Conservation (phyloP, 2,329 filamentous ascomycete genomes). For the Colletotrichum cordylinicola region DNA sequence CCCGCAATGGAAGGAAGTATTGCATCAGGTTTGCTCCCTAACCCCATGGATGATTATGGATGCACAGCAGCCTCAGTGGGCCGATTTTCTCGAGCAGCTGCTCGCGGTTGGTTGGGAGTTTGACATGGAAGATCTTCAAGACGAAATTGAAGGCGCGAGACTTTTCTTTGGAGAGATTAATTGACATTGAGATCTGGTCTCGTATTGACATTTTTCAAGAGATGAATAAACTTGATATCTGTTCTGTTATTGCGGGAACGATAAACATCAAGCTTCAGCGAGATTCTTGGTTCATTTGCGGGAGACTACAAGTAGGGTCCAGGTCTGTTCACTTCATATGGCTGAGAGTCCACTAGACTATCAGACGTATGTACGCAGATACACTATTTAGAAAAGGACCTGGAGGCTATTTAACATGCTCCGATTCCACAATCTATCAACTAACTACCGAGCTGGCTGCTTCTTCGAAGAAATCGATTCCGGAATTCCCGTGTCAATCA, state of each 20-base stretch:
- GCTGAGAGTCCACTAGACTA: too few species aligned
- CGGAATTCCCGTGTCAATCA: too few species aligned
- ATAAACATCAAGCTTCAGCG: neutral
- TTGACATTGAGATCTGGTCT: neutral
- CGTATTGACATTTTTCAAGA: neutral
- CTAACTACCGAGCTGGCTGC: too few species aligned
- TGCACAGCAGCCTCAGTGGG: neutral
- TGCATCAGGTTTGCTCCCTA: neutral
- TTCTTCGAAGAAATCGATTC: too few species aligned
- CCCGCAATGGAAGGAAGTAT: neutral
- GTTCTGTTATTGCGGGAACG: neutral
- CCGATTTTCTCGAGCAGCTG: neutral
- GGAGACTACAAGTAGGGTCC: neutral
- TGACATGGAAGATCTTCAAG: neutral
- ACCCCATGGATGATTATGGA: neutral
- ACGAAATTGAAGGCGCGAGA: neutral
- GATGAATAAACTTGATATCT: neutral
- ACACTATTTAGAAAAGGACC: too few species aligned
- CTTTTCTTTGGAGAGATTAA: neutral
- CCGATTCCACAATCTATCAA: too few species aligned
- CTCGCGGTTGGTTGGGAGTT: neutral
- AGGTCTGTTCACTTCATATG: neutral
- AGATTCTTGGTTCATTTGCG: neutral
- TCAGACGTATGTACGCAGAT: too few species aligned
- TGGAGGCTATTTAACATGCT: too few species aligned